Percentiles rank a stretch among this genome's conserved stretches.
phyloP scores from a whole-genome alignment of 805 yeast genomes.

The Saturnispora halmiae region DNA sequence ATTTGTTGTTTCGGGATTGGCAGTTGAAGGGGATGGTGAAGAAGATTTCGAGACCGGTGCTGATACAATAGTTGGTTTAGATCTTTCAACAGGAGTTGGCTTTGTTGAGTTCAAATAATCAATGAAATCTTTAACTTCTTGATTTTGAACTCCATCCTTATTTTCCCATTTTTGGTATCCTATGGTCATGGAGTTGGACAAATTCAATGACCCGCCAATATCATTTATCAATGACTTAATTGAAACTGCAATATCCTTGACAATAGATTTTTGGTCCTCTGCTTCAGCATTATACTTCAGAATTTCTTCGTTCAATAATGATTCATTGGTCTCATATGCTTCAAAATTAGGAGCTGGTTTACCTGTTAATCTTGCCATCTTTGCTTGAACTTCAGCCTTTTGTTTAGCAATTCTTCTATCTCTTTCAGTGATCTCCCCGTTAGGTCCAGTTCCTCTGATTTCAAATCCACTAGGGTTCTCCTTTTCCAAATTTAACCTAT shows the following conservation, averaged over 20 bases:
- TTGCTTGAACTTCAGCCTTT: constrained; percentile 66
- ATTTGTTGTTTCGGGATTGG: background rate
- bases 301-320: constrained; percentile 42
- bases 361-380: constrained; percentile 93
- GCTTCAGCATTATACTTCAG: constrained; percentile 45
- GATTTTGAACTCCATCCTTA: constrained; percentile 68
- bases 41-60: too few relatives aligned
- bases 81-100: constrained; percentile 17
- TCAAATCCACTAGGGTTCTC: constrained; percentile 61
- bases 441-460: constrained; percentile 74
- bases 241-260: constrained; percentile 63
- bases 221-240: constrained; percentile 49
- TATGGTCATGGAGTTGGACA: constrained; percentile 29
- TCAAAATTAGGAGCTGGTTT: constrained; percentile 41
- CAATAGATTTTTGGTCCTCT: constrained; percentile 46
- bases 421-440: constrained; percentile 75
- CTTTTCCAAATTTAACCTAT: constrained; percentile 44
- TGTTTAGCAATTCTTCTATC: constrained; percentile 76
- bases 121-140: constrained; percentile 53
- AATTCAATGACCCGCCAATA: constrained; percentile 27
- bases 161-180: constrained; percentile 70
- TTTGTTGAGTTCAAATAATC: constrained; percentile 37
- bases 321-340: constrained; percentile 46
- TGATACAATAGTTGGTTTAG: too few relatives aligned
- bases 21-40: constrained; percentile 8